Evolutionary conservation across 768 basidiomycete genomes (phyloP).

Genomic region (Russula earlei): DNA sequence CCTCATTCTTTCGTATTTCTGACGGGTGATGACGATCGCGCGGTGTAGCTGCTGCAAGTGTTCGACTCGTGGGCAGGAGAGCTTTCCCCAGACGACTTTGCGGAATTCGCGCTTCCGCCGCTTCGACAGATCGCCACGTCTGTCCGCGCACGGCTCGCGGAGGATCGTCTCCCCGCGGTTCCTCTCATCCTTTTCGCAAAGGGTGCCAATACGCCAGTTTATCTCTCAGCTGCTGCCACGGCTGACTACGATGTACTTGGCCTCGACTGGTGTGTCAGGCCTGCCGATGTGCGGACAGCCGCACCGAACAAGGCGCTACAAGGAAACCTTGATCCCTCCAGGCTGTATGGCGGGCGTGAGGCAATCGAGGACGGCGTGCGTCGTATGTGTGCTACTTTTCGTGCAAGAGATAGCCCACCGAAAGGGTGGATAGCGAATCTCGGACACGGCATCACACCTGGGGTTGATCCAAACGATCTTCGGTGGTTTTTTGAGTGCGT

Average conservation of each 20-base stretch:
- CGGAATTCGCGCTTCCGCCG: constrained; percentile 72
- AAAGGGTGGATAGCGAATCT: constrained; percentile 95
- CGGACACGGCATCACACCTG: constrained; percentile 95
- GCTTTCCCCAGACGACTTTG: constrained; percentile 81
- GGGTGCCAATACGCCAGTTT: constrained; percentile 72
- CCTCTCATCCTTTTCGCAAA: constrained; percentile 95
- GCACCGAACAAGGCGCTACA: constrained; percentile 68
- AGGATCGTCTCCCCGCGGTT: constrained; percentile 43
- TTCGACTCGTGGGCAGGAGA: constrained; percentile 98
- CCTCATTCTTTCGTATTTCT: background rate
- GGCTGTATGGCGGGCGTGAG: constrained; percentile 76
- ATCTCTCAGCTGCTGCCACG: constrained; percentile 40
- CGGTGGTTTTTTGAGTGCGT: constrained; percentile 87
- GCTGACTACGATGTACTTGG: constrained; percentile 83
- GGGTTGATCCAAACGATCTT: constrained; percentile 89
- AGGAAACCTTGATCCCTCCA: constrained; percentile 87
- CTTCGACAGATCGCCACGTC: constrained; percentile 60
- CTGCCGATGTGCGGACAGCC: constrained; percentile 53
- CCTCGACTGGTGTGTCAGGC: constrained; percentile 86
- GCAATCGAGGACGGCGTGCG: constrained; percentile 84
- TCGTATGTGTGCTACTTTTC: constrained; percentile 71
- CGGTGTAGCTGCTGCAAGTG: constrained; percentile 75
- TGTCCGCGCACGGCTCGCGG: constrained; percentile 51
- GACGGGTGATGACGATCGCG: background rate
- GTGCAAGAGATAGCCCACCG: constrained; percentile 35